Conservation (phyloP, 2,329 filamentous ascomycete genomes). For the Pyrenophora teres region DNA sequence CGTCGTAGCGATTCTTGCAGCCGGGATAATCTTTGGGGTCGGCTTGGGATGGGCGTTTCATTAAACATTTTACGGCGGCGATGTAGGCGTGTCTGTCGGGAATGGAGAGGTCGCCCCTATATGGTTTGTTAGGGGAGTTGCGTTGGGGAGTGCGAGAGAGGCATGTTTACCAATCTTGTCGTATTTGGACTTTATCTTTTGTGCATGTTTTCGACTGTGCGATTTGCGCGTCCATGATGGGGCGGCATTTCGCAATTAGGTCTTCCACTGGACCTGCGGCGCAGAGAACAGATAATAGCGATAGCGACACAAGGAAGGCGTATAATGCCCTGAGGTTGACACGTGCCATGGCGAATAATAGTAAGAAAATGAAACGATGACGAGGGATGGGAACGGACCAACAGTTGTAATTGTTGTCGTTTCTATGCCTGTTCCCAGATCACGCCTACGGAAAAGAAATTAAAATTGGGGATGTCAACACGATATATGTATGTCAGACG, state of each 20-base stretch:
- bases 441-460: no score
- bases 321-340: slow-evolving; percentile 26
- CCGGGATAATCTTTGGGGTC: slow-evolving; percentile 34
- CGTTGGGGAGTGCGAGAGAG: not conserved
- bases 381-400: slow-evolving; percentile 8
- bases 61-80: slow-evolving; percentile 43
- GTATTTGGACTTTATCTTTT: slow-evolving; percentile 37
- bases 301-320: slow-evolving; percentile 26
- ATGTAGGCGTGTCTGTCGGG: slow-evolving; percentile 45
- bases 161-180: slow-evolving; percentile 34
- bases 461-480: no score
- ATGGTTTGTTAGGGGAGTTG: not conserved
- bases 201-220: slow-evolving; percentile 38
- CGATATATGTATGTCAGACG: no score
- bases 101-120: slow-evolving; percentile 36
- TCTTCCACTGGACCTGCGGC: slow-evolving; percentile 35
- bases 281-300: slow-evolving; percentile 26
- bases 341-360: slow-evolving; percentile 21
- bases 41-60: slow-evolving; percentile 31
- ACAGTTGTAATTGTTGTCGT: no score
- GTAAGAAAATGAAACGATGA: not conserved
- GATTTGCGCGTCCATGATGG: slow-evolving; percentile 33
- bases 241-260: slow-evolving; percentile 33
- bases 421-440: no score
- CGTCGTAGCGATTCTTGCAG: slow-evolving; percentile 42